A percentile compares a stretch with the other conserved stretches of the same genome.
These are phyloP conservation scores for Eucalyptus pauciflora DNA, from an alignment of 345 rosid species.

Conservation along the genomic window DNA sequence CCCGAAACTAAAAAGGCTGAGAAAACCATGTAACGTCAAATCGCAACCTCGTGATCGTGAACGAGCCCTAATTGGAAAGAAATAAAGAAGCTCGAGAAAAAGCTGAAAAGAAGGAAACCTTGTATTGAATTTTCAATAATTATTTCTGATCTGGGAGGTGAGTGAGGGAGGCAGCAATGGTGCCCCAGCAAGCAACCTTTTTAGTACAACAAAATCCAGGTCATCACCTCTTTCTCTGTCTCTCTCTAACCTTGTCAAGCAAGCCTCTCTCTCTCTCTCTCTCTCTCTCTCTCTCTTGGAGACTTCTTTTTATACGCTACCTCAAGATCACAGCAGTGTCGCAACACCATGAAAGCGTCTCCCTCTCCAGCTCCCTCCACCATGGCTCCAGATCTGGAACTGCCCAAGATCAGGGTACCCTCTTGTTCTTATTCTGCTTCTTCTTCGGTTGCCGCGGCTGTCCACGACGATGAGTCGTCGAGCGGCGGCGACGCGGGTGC, in stretches of 20 bases:
- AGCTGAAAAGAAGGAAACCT: background rate
- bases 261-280: background rate
- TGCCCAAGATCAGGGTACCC: background rate
- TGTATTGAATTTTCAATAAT: background rate
- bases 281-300: background rate
- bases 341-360: background rate
- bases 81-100: background rate
- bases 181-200: background rate
- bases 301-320: background rate
- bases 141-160: background rate
- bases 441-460: background rate
- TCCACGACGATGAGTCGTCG: background rate
- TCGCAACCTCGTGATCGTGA: background rate
- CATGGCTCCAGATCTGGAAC: conserved; percentile 26
- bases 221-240: background rate
- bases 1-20: background rate
- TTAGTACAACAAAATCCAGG: background rate
- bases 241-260: background rate
- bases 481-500: background rate
- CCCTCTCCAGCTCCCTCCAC: background rate
- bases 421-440: background rate
- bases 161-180: background rate
- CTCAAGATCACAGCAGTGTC: background rate
- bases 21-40: background rate
- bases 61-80: background rate